A percentile compares a stretch with the other conserved stretches of the same genome.
These are phyloP conservation scores for Pseudotulostoma volvatum DNA, from an alignment of 495 filamentous ascomycete genomes.

Conservation along the genomic window DNA sequence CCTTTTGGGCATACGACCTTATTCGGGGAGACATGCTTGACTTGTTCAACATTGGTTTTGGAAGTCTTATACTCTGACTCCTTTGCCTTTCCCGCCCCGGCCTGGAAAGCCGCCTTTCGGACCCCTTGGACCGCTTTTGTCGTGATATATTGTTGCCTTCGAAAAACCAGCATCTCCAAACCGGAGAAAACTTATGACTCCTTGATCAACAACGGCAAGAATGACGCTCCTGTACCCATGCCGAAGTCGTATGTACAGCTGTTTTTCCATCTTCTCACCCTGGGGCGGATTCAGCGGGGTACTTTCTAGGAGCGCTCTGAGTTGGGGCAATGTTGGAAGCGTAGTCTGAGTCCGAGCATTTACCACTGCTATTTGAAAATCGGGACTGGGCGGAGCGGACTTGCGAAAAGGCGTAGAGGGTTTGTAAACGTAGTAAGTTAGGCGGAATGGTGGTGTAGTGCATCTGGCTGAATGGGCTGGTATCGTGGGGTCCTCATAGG, in stretches of 20 bases:
- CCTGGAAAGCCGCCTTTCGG: slow-evolving; percentile 19
- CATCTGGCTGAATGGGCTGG: slow-evolving; percentile 6
- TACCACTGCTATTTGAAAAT: slow-evolving; percentile 69
- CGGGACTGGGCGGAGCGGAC: slow-evolving; percentile 52
- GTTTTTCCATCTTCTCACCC: slow-evolving; percentile 30
- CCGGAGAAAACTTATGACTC: slow-evolving; percentile 73
- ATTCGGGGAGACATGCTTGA: slow-evolving; percentile 20
- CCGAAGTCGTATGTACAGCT: slow-evolving; percentile 54
- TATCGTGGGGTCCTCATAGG: slow-evolving; percentile 45
- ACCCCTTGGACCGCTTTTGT: slow-evolving; percentile 10
- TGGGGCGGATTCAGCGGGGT: slow-evolving; percentile 47
- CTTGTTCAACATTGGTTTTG: slow-evolving; percentile 5
- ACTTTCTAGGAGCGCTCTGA: slow-evolving; percentile 49
- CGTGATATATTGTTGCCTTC: slow-evolving; percentile 51
- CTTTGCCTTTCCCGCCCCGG: slow-evolving; percentile 23
- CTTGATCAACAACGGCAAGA: slow-evolving; percentile 76
- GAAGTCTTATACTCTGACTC: slow-evolving; percentile 21
- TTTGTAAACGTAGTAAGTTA: slow-evolving; percentile 71
- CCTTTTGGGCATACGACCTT: slow-evolving; percentile 13
- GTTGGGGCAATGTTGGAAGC: slow-evolving; percentile 55
- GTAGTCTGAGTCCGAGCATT: slow-evolving; percentile 48
- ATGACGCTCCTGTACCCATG: slow-evolving; percentile 74
- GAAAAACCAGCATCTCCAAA: slow-evolving; percentile 67
- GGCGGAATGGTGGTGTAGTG: slow-evolving; percentile 39
- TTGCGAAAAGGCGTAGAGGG: slow-evolving; percentile 57